Evolutionary conservation across 768 basidiomycete species (phyloP), one percentile per base, ranked within the genome.

Genomic region (Tricholoma matsutake): DNA sequence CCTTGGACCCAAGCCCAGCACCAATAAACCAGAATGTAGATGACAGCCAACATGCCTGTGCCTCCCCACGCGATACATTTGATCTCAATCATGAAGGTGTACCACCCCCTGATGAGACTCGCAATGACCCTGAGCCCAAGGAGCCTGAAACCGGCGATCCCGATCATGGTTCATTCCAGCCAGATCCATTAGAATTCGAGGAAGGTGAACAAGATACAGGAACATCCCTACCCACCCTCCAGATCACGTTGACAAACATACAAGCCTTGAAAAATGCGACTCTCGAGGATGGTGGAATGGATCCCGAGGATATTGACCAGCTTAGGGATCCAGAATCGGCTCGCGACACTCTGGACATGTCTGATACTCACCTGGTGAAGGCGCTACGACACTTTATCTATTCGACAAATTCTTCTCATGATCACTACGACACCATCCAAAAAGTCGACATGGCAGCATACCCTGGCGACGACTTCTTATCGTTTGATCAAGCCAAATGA

Each of bases 401-500:
- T 14, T 45, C 43, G n/a, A 45, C 43, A 45, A 22, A 57, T 57
- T 20, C 37, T 6, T 57, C 52, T n/a, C 16, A 32, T 11, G 34
- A 54, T 31, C 63, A 56, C 28, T 57, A 63, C 56, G 41, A 62
- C 25, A 55, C 56, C 2, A 20, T 67, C 25, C 28, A 47, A 1
- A 56, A 54, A 3, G 67, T 64, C 1, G 41, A 55, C 6, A 39
- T 65, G 6, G 61, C 57, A 11, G 56, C 61, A 16, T 53, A 62
- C 41, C 61, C 53, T 35, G 41, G 35, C 16, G 57, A 59, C 29
- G 41, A 62, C 10, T 54, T 64, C 20, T 47, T 57, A 10, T 60
- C 62, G 1, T 62, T 60, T 32, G 35, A 65, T 49, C 60, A 61
- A 16, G 58, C 59, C 25, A 60, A 64, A 43, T 29, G 13, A n/a